Evolutionary conservation across 768 basidiomycete genomes (phyloP).

Genomic region (Hypsizygus marmoreus): DNA sequence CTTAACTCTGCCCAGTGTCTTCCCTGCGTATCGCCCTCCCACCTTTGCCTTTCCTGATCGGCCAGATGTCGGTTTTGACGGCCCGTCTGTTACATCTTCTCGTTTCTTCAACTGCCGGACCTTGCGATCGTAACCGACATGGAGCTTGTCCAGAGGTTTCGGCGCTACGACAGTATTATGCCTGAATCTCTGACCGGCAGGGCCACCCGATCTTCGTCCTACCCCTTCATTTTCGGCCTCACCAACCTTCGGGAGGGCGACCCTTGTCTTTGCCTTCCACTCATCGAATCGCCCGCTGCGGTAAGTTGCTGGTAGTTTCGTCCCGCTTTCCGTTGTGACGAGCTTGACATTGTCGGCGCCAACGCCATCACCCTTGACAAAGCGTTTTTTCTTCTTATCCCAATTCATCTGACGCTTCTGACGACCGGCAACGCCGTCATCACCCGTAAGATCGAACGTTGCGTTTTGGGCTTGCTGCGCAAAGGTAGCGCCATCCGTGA

Average conservation of each 20-base stretch:
- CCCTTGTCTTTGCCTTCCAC: slow-evolving; percentile 82
- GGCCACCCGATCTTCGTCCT: slow-evolving; percentile 35
- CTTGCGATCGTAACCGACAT: slow-evolving; percentile 76
- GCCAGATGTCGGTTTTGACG: slow-evolving; percentile 18
- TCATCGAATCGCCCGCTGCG: slow-evolving; percentile 93
- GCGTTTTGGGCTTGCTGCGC: slow-evolving; percentile 78
- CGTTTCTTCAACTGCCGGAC: slow-evolving; percentile 61
- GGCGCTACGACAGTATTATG: slow-evolving; percentile 66
- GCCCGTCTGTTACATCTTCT: slow-evolving; percentile 35
- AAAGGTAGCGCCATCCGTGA: slow-evolving; percentile 87
- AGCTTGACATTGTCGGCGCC: slow-evolving; percentile 95
- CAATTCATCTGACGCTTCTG: slow-evolving; percentile 74
- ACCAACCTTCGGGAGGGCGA: slow-evolving; percentile 79
- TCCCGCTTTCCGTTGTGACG: slow-evolving; percentile 90
- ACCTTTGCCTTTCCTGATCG: slow-evolving; percentile 30
- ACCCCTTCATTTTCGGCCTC: slow-evolving; percentile 64
- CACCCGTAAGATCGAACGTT: slow-evolving; percentile 81
- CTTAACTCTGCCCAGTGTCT: slow-evolving; percentile 65
- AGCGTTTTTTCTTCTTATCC: slow-evolving; percentile 97
- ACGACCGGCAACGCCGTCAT: slow-evolving; percentile 64
- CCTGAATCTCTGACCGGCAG: slow-evolving; percentile 65
- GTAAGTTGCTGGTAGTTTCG: slow-evolving; percentile 87
- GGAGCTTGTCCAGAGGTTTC: slow-evolving; percentile 78
- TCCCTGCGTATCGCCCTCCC: slow-evolving; percentile 57
- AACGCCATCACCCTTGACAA: slow-evolving; percentile 79